Percentiles rank a stretch among this genome's conserved stretches.
phyloP scores from a whole-genome alignment of 2,329 filamentous ascomycete species.

The Cladosporium phlei region DNA sequence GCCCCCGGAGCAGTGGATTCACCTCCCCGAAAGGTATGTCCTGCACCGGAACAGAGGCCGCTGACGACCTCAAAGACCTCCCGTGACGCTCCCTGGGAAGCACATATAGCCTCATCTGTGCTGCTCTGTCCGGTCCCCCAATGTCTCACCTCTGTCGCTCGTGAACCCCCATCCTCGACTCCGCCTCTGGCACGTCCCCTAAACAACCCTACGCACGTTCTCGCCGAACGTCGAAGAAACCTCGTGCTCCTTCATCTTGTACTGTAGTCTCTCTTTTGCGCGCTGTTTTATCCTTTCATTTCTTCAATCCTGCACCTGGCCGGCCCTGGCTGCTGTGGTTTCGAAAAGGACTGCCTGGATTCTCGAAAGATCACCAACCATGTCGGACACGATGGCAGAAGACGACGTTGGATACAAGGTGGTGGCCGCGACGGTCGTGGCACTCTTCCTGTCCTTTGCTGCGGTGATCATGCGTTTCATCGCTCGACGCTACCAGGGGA shows the following conservation, averaged over 20 bases:
- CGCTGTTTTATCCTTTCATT: neutral
- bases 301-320: slow-evolving; percentile 14
- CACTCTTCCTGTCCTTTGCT: slow-evolving; percentile 12
- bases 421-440: slow-evolving; percentile 15
- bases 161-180: slow-evolving; percentile 1
- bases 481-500: slow-evolving; percentile 13
- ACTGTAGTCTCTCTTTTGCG: slow-evolving; percentile 2
- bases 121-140: neutral
- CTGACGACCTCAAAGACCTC: slow-evolving; percentile 1
- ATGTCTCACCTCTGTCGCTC: slow-evolving; percentile 8
- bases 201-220: slow-evolving; percentile 3
- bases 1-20: neutral
- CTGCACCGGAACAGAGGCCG: neutral
- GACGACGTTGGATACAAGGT: slow-evolving; percentile 10
- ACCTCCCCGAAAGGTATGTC: slow-evolving; percentile 2
- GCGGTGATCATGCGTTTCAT: slow-evolving; percentile 13
- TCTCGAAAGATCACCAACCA: neutral
- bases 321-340: neutral
- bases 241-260: slow-evolving; percentile 4
- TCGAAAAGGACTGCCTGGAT: neutral
- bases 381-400: neutral
- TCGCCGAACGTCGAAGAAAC: slow-evolving; percentile 7
- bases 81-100: neutral
- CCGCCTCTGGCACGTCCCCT: slow-evolving; percentile 6
- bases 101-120: slow-evolving; percentile 10